Evolutionary conservation across 495 filamentous ascomycete genomes (phyloP), one percentile per base, ranked within the genome.

Genomic region (Trichoderma parareesei): DNA sequence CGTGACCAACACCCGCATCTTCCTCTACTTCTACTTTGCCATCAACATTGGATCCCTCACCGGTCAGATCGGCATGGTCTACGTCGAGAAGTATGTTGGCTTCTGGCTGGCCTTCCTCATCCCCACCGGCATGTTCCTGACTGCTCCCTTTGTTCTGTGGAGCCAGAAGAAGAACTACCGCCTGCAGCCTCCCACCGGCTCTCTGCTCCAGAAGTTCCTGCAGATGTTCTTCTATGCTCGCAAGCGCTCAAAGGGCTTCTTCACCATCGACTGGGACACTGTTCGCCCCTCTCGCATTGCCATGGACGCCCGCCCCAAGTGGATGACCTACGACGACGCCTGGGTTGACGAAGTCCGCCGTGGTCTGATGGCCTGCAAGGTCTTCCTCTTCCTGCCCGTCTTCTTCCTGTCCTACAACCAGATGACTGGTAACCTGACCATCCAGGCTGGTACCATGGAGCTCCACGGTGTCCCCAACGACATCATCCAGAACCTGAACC

Each of bases 311-410:
- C 66, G 72, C 38, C 85, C 85, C 0, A 65, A 68, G 5, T 88
- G 85, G 86, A 87, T 87, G 84, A 83, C 79, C 3, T 90, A 88
- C 63, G 87, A 89, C 62, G 87, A 90, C 67, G 80, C 78, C 46
- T 90, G 87, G 86, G 88, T 90, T 14, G 87, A 89, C 66, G 86
- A 91, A 69, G 84, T 91, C 18, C 76, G 78, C 48, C 81, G 88
- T 71, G 86, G 87, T 63, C 75, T 89, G 20, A 78, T 79, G 61
- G 88, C 87, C 43, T 89, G 87, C 77, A 78, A 74, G 38, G 87
- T 90, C 61, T 86, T 86, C 67, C 74, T 79, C 61, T 84, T 79
- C 75, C 82, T 73, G 38, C 80, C 80, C 1, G 72, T 84, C 63
- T 84, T 79, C 69, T 84, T 79, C 79, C 65, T 77, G 38, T 68